Conservation (phyloP, 139 green algal species). For the Chlorella sp. region DNA sequence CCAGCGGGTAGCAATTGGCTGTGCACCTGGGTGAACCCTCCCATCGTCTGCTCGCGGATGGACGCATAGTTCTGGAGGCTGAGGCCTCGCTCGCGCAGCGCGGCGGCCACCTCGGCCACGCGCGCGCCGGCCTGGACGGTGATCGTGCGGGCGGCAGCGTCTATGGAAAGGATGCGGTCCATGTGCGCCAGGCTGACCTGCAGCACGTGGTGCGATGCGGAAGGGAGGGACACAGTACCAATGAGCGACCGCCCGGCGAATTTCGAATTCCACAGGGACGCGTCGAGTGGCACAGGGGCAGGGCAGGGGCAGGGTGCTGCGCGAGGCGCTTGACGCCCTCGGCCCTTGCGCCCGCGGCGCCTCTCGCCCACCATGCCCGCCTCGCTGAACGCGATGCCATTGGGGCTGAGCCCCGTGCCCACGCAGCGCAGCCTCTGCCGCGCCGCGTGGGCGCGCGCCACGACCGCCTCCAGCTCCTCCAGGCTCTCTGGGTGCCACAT, state of each 20-base stretch:
- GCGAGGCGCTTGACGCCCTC: no score
- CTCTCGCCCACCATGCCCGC: constrained; percentile 92
- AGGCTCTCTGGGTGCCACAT: constrained; percentile 84
- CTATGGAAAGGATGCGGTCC: constrained; percentile 86
- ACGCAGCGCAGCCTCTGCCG: constrained; percentile 77
- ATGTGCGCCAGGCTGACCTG: constrained; percentile 90
- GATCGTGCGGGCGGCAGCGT: constrained; percentile 42
- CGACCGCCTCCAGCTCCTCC: constrained; percentile 81
- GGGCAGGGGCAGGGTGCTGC: no score
- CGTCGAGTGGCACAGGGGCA: no score
- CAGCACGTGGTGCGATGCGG: no score
- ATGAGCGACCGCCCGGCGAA: no score
- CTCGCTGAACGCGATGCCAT: constrained; percentile 81
- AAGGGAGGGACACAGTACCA: no score
- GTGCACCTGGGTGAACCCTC: constrained; percentile 87
- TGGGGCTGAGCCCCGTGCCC: constrained; percentile 88
- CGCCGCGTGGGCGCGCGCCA: constrained; percentile 60
- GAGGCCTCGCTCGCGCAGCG: constrained; percentile 80
- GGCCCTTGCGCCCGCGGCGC: no score
- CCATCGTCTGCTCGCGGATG: constrained; percentile 96
- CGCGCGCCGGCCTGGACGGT: constrained; percentile 50
- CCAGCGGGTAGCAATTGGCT: no score
- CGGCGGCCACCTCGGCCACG: constrained; percentile 63
- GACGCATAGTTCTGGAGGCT: constrained; percentile 96
- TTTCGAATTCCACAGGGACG: no score